phyloP scores from a whole-genome alignment of 306 rosid genomes.

The Pueraria montana region DNA sequence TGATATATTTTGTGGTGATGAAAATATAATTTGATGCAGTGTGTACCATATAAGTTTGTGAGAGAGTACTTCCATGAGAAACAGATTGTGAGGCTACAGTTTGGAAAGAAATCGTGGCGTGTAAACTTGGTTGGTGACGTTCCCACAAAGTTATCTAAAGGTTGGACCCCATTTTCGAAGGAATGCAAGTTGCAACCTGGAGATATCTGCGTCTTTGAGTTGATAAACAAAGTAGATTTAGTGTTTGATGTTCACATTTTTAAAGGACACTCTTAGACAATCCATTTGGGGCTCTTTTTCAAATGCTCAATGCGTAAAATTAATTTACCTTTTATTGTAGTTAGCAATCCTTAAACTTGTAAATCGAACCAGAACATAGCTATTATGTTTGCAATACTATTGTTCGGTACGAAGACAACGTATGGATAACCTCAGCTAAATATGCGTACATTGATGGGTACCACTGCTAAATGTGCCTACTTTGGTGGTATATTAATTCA shows the following conservation, averaged over 20 bases:
- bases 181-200: conserved; percentile 7
- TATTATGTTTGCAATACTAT: background rate
- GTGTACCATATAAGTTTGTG: background rate
- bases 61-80: background rate
- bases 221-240: background rate
- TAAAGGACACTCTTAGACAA: no score
- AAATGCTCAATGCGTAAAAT: background rate
- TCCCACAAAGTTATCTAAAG: background rate
- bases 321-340: background rate
- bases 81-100: background rate
- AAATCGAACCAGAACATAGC: background rate
- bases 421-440: background rate
- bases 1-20: background rate
- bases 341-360: background rate
- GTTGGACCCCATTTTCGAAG: background rate
- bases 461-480: background rate
- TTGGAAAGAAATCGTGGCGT: background rate
- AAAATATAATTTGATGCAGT: conserved; percentile 4
- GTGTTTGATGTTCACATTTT: conserved; percentile 25
- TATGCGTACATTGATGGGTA: background rate
- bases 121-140: background rate
- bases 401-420: no score
- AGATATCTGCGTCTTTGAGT: conserved; percentile 27
- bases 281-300: background rate
- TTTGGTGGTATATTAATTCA: background rate